Conservation (phyloP, 768 basidiomycete species). For the Strobilomyces dryophilus region DNA sequence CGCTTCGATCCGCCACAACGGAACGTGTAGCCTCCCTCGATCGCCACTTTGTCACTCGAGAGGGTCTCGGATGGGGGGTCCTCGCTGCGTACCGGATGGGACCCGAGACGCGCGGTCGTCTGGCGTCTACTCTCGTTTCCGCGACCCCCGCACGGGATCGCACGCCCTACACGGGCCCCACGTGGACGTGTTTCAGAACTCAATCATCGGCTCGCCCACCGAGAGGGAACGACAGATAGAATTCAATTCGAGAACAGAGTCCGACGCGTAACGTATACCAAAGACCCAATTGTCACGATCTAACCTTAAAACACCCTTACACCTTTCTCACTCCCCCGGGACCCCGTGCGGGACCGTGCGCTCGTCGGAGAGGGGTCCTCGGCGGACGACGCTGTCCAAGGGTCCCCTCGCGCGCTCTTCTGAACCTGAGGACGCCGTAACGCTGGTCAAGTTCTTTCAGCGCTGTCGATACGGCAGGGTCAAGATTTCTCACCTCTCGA, state of each 20-base stretch:
- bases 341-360: conserved; percentile 1
- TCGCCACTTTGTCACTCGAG: not conserved
- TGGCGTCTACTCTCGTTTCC: not conserved
- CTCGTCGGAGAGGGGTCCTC: conserved; percentile 2
- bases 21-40: not conserved
- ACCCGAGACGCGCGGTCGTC: not conserved
- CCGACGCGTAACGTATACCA: not conserved
- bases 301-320: not conserved
- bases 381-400: conserved; percentile 5
- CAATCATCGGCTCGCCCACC: not conserved
- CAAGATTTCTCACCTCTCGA: conserved; percentile 1
- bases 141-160: conserved; percentile 1
- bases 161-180: not conserved
- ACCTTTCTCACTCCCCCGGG: too few species aligned
- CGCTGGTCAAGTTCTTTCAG: not conserved
- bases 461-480: conserved; percentile 9
- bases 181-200: conserved; percentile 7
- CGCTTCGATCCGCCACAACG: not conserved
- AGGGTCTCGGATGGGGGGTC: not conserved
- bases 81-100: too few species aligned
- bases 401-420: not conserved
- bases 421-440: too few species aligned
- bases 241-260: not conserved
- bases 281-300: not conserved
- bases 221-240: not conserved